These are phyloP conservation scores for Tarenaya hassleriana DNA, from an alignment of 345 rosid species.

Conservation along the genomic window DNA sequence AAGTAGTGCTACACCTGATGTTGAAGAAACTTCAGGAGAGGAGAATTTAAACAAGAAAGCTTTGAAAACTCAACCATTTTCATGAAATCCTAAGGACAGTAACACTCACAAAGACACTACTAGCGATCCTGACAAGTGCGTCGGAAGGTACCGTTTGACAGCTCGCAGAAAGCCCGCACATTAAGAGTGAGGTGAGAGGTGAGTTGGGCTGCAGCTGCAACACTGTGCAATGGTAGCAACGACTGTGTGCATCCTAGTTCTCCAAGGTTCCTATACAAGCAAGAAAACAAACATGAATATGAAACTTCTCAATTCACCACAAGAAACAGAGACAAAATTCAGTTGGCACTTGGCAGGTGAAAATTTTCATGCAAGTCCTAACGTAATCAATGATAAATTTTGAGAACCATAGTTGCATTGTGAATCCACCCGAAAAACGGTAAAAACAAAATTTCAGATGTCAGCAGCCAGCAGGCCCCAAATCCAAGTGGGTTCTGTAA, in stretches of 20 bases:
- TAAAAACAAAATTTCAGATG: no score
- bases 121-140: conserved; percentile 99
- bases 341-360: no score
- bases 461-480: no score
- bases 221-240: conserved; percentile 57
- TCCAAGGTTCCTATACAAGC: conserved; percentile 57
- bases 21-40: neutral
- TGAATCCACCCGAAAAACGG: no score
- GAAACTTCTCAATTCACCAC: no score
- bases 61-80: conserved; percentile 17
- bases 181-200: conserved; percentile 65
- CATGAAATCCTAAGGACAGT: conserved; percentile 42
- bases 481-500: no score
- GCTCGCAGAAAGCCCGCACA: conserved; percentile 78
- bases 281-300: neutral
- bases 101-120: conserved; percentile 83
- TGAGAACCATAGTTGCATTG: no score
- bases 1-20: conserved; percentile 4
- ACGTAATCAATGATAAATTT: no score
- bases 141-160: conserved; percentile 95
- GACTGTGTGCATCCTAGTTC: conserved; percentile 70
- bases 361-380: no score
- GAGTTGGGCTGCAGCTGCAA: conserved; percentile 37
- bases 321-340: no score
- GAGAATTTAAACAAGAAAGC: conserved; percentile 5